These are phyloP conservation scores for Eucalyptus sp. DNA, from an alignment of 345 rosid species.

Conservation along the genomic window DNA sequence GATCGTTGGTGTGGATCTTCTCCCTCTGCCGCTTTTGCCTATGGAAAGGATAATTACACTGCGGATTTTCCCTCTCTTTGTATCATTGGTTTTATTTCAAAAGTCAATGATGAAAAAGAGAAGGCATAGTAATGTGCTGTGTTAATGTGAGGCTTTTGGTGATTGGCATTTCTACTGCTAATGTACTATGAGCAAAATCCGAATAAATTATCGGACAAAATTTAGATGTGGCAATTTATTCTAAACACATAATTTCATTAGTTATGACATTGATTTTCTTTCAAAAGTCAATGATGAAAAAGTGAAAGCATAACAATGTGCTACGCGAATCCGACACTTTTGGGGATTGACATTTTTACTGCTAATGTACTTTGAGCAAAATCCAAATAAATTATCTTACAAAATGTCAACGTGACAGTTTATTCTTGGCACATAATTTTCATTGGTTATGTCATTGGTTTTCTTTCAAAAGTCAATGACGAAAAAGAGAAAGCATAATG, in stretches of 20 bases:
- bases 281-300: background rate
- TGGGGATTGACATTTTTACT: too few species aligned
- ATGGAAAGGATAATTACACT: rapidly evolving
- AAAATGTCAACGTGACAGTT: too few species aligned
- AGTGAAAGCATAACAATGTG: too few species aligned
- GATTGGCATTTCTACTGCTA: background rate
- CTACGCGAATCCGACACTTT: too few species aligned
- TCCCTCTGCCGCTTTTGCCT: rapidly evolving
- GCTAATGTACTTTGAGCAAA: too few species aligned
- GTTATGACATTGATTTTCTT: background rate
- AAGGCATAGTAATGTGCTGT: background rate
- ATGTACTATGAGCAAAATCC: too few species aligned
- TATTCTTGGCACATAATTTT: too few species aligned
- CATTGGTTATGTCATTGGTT: background rate
- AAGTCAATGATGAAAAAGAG: background rate
- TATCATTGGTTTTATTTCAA: background rate
- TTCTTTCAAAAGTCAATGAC: background rate
- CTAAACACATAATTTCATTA: rapidly evolving
- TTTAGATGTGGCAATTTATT: rapidly evolving
- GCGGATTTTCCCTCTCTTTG: background rate
- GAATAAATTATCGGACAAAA: too few species aligned
- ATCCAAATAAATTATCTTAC: too few species aligned
- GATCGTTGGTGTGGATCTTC: rapidly evolving
- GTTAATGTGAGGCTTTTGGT: background rate
- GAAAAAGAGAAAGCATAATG: background rate